Conservation (phyloP, 805 yeast species). For the Saccharomycopsis fodiens region DNA sequence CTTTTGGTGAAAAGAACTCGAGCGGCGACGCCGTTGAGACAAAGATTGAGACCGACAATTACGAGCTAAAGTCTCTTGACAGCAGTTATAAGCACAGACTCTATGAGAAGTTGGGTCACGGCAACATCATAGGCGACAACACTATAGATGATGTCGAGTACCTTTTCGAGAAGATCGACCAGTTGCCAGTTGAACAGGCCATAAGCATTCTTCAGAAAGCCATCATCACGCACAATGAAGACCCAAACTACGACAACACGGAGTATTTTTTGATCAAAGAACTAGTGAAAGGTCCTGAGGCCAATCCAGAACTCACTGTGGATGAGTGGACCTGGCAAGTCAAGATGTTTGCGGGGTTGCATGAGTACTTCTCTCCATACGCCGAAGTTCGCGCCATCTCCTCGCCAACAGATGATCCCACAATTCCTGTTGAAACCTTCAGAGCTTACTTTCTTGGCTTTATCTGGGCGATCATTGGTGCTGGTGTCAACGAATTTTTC, state of each 20-base stretch:
- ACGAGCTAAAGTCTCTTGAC: too few species aligned
- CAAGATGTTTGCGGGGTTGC: conserved; percentile 28
- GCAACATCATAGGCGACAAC: conserved; percentile 2
- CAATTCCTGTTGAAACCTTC: conserved; percentile 42
- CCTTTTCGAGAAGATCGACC: conserved; percentile 27
- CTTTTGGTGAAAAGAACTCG: too few species aligned
- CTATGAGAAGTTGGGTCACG: too few species aligned
- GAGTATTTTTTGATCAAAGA: conserved; percentile 30
- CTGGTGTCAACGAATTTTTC: too few species aligned
- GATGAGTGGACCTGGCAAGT: too few species aligned
- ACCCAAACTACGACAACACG: conserved; percentile 36
- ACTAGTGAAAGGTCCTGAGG: conserved; percentile 24
- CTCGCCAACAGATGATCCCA: conserved; percentile 49
- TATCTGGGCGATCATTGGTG: conserved; percentile 47
- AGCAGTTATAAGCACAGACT: too few species aligned
- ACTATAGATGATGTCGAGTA: too few species aligned
- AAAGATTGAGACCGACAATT: conserved; percentile 20
- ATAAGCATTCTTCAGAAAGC: conserved; percentile 33
- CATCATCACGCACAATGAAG: conserved; percentile 36
- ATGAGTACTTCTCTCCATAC: too few species aligned
- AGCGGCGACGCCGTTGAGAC: too few species aligned
- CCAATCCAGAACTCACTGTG: conserved; percentile 21
- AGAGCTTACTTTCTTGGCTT: conserved; percentile 48
- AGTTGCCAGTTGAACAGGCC: conserved; percentile 32
- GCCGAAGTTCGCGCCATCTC: conserved; percentile 57